A percentile compares a stretch with the other conserved stretches of the same genome.
phyloP scores from a whole-genome alignment of 805 yeast species.

The Candida glaebosa region DNA sequence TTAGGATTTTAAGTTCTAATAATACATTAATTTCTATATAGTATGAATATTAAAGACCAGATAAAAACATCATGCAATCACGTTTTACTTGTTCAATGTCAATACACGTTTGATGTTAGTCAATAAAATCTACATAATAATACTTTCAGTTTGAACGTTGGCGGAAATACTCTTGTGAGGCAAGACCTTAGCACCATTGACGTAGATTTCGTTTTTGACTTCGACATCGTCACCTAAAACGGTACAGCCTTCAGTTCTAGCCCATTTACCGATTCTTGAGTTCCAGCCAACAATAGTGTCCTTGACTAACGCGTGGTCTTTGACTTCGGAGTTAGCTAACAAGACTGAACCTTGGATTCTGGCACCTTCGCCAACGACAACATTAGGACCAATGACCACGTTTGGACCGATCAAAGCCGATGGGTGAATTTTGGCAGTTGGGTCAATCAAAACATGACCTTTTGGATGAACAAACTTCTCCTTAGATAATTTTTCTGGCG shows the following conservation, averaged over 20 bases:
- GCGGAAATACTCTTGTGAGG: conserved; percentile 97
- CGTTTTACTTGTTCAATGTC: too few relatives aligned
- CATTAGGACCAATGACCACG: conserved; percentile 96
- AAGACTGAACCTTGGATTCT: conserved; percentile 95
- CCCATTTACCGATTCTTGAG: conserved; percentile 98
- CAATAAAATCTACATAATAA: conserved; percentile 90
- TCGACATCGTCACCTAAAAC: conserved; percentile 99
- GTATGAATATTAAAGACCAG: neutral
- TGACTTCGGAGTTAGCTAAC: conserved; percentile 83
- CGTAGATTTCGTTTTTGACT: conserved; percentile 96
- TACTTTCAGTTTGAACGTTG: conserved; percentile 96
- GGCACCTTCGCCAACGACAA: conserved; percentile 95
- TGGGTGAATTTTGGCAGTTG: conserved; percentile 89
- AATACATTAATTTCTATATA: neutral
- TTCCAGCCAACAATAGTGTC: conserved; percentile 99
- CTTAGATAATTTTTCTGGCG: conserved; percentile 62
- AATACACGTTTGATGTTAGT: too few relatives aligned
- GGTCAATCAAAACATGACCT: conserved; percentile 92
- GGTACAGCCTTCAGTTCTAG: conserved; percentile 95
- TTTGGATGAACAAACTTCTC: conserved; percentile 72
- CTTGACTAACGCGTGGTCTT: conserved; percentile 97
- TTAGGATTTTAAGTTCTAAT: neutral
- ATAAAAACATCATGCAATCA: neutral
- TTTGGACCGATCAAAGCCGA: conserved; percentile 97
- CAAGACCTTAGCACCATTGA: conserved; percentile 98